These are phyloP conservation scores for Brassica hybrid DNA, from an alignment of 441 rosid species.

Conservation along the genomic window DNA sequence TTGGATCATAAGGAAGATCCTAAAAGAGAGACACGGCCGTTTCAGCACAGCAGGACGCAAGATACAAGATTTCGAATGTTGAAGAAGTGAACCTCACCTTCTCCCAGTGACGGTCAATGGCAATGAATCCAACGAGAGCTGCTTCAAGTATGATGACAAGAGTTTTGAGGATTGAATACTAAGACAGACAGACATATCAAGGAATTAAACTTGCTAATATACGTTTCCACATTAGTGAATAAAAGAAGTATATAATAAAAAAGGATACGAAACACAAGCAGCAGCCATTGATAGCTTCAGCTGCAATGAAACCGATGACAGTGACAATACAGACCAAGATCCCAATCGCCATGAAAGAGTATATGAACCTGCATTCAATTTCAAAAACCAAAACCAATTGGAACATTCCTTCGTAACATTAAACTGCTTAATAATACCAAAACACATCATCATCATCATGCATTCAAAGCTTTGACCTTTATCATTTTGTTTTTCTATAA, in stretches of 20 bases:
- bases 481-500: background rate
- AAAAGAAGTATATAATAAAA: background rate
- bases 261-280: slow-evolving; percentile 97
- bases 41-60: slow-evolving; percentile 5
- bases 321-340: slow-evolving; percentile 64
- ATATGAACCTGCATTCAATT: slow-evolving; percentile 76
- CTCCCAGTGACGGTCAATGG: slow-evolving; percentile 83
- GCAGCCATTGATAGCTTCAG: slow-evolving; percentile 82
- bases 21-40: slow-evolving; percentile 7
- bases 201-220: slow-evolving; percentile 30
- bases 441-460: background rate
- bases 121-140: slow-evolving; percentile 75
- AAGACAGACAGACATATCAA: slow-evolving; percentile 25
- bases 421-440: background rate
- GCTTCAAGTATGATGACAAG: slow-evolving; percentile 73
- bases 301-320: slow-evolving; percentile 85
- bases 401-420: background rate
- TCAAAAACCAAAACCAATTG: background rate
- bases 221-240: background rate
- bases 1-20: slow-evolving; percentile 70
- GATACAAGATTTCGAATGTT: background rate
- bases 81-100: slow-evolving; percentile 48
- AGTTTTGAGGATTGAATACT: slow-evolving; percentile 69
- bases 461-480: slow-evolving; percentile 24
- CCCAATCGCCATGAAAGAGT: slow-evolving; percentile 90